Base-by-base conservation (phyloP, 75 land plant species). In the Larix kaempferi region DNA sequence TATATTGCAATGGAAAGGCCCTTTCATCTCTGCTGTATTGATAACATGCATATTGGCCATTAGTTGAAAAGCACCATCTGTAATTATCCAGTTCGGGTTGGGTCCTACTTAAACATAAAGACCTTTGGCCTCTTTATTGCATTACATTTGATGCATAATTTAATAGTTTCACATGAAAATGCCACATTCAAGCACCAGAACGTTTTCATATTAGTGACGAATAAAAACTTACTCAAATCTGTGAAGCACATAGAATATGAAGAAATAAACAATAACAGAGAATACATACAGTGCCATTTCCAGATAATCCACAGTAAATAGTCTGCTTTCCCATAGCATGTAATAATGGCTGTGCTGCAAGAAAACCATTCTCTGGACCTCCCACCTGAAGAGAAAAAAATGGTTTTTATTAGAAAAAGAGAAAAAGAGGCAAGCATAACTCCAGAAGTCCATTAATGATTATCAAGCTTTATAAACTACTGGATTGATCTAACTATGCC, bases 261-360 rank as follows among this genome's bases (percentile, higher is more conserved):
- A 57, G 59, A 74, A 17, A 57, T 2, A 59, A 14, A 14, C 15
- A 61, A 37, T 7, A 60, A 16, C 25, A 22, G 59, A 76, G 35
- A 57, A 55, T 55, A 77, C 95, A 83, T 89, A 95, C 98, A 33
- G 91, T 81, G 79, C 98, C 98, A 87, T 88, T 95, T 64, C 98
- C 98, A 76, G 88, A 13, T 57, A 89, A 89, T 69, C 98, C 98
- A 82, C 98, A 95, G 63, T 91, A 88, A 57, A 89, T 83, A 57
- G 82, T 71, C 3, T 78, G 77, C 84, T 88, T 91, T 15, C 98
- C 98, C 98, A 95, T 95, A 11, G 94, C 82, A 41, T 82, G 85
- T 65, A 95, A 80, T 41, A 95, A 85, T 12, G 93, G 84, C 74
- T 85, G 82, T 74, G 98, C 98, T 74, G 92, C 91, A 14, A 59